Conservation (phyloP, 192 early-diverging fungal species). For the Coemansia sp. region DNA sequence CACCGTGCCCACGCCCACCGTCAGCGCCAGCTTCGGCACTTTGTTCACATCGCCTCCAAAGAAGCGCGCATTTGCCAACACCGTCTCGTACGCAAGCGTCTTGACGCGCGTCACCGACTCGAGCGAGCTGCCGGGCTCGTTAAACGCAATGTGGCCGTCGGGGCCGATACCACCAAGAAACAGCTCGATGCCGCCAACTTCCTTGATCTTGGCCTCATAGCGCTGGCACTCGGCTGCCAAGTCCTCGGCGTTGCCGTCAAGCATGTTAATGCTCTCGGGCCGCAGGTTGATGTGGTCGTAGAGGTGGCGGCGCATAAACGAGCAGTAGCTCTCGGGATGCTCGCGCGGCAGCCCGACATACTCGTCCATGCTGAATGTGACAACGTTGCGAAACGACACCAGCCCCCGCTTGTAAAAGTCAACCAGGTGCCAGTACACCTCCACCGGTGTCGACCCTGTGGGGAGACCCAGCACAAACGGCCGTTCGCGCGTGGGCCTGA, state of each 20-base stretch:
- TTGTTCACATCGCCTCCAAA: conserved; percentile 81
- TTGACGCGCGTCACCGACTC: conserved; percentile 79
- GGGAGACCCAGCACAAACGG: conserved; percentile 84
- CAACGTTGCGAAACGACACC: conserved; percentile 70
- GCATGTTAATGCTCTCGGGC: conserved; percentile 73
- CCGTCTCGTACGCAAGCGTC: conserved; percentile 85
- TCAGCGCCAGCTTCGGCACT: conserved; percentile 86
- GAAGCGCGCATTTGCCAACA: conserved; percentile 81
- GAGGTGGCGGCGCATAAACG: conserved; percentile 83
- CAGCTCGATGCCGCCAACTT: conserved; percentile 78
- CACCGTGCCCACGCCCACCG: conserved; percentile 84
- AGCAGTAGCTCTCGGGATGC: conserved; percentile 82
- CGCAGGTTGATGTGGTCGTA: conserved; percentile 80
- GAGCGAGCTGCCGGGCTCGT: conserved; percentile 82
- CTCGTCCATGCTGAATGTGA: conserved; percentile 88
- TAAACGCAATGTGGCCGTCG: conserved; percentile 89
- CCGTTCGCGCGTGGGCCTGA: conserved; percentile 63
- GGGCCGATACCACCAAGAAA: conserved; percentile 85
- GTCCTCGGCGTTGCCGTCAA: conserved; percentile 78
- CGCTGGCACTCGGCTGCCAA: conserved; percentile 74
- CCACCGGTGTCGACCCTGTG: conserved; percentile 78
- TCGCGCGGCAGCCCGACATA: conserved; percentile 68
- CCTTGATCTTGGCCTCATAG: conserved; percentile 74
- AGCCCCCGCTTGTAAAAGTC: conserved; percentile 65
- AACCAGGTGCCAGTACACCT: conserved; percentile 75